These are phyloP conservation scores for Astrothelium macrocarpum DNA, from an alignment of 495 filamentous ascomycete genomes.

Conservation along the genomic window DNA sequence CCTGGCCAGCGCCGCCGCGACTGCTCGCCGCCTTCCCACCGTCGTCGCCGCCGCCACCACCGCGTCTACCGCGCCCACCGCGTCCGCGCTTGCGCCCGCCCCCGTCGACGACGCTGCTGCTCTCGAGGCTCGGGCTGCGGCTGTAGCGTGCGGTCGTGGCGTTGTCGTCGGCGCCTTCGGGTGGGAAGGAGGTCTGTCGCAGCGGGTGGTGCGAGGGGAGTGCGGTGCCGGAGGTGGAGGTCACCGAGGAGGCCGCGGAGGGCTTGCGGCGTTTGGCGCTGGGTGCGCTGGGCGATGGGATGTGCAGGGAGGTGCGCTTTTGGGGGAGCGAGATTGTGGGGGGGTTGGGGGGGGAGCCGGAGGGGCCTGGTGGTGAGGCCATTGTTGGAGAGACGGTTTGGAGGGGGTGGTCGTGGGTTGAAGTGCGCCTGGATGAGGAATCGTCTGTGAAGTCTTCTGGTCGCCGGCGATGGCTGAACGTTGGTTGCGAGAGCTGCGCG, in stretches of 20 bases:
- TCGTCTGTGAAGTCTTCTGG: too few species aligned
- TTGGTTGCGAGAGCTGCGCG: too few species aligned
- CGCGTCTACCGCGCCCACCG: slow-evolving; percentile 51
- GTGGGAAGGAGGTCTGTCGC: slow-evolving; percentile 82
- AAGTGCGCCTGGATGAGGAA: background rate
- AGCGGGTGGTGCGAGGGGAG: slow-evolving; percentile 49
- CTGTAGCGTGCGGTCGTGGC: slow-evolving; percentile 29
- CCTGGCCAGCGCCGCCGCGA: too few species aligned
- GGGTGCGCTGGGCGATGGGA: slow-evolving; percentile 26
- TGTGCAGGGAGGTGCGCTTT: slow-evolving; percentile 47
- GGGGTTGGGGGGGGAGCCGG: slow-evolving; percentile 45
- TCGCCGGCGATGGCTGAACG: too few species aligned
- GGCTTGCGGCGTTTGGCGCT: slow-evolving; percentile 54
- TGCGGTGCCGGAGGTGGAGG: slow-evolving; percentile 32
- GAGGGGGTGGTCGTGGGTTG: background rate
- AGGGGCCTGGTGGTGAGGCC: slow-evolving; percentile 51
- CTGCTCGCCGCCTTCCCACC: slow-evolving; percentile 30
- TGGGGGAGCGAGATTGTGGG: slow-evolving; percentile 44
- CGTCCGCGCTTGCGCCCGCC: background rate
- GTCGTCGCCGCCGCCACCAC: slow-evolving; percentile 37
- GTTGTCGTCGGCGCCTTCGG: slow-evolving; percentile 37
- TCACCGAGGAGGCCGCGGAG: slow-evolving; percentile 40
- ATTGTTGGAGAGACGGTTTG: slow-evolving; percentile 31
- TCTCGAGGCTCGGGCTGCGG: background rate
- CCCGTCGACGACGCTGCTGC: slow-evolving; percentile 1